Evolutionary conservation across 495 filamentous ascomycete genomes (phyloP).

Genomic region (Aspergillus taichungensis): DNA sequence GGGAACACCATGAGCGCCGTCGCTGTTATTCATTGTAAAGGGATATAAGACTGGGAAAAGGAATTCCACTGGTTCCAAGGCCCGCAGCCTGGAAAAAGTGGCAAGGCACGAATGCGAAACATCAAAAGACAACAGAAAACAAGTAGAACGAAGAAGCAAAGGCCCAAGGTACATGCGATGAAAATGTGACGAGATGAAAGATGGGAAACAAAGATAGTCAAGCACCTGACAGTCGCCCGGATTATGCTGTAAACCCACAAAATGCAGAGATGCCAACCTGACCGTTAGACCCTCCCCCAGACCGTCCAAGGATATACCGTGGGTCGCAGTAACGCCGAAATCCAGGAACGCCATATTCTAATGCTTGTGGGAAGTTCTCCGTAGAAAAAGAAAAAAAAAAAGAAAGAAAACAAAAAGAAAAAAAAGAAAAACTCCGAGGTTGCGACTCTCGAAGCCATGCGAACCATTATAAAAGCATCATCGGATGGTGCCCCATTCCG

Average conservation of each 20-base stretch:
- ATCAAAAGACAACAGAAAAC: not conserved
- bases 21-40: conserved; percentile 21
- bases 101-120: conserved; percentile 2
- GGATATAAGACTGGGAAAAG: conserved; percentile 1
- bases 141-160: conserved; percentile 6
- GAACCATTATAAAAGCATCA: conserved; percentile 22
- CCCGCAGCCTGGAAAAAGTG: not conserved
- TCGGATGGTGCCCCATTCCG: conserved; percentile 65
- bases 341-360: conserved; percentile 28
- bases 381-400: conserved; percentile 8
- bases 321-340: conserved; percentile 21
- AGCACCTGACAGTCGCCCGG: conserved; percentile 10
- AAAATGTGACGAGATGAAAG: conserved; percentile 12
- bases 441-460: too few relatives aligned
- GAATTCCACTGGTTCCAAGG: not conserved
- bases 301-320: conserved; percentile 21
- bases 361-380: conserved; percentile 24
- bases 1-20: conserved; percentile 33
- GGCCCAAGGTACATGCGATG: conserved; percentile 13
- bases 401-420: conserved; percentile 4
- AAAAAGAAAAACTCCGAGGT: too few relatives aligned
- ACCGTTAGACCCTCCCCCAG: conserved; percentile 14
- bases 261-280: conserved; percentile 31
- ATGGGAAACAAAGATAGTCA: conserved; percentile 3
- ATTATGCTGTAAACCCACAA: conserved; percentile 21